Base-by-base conservation (phyloP, 768 basidiomycete species). In the Boletus subcaerulescens region DNA sequence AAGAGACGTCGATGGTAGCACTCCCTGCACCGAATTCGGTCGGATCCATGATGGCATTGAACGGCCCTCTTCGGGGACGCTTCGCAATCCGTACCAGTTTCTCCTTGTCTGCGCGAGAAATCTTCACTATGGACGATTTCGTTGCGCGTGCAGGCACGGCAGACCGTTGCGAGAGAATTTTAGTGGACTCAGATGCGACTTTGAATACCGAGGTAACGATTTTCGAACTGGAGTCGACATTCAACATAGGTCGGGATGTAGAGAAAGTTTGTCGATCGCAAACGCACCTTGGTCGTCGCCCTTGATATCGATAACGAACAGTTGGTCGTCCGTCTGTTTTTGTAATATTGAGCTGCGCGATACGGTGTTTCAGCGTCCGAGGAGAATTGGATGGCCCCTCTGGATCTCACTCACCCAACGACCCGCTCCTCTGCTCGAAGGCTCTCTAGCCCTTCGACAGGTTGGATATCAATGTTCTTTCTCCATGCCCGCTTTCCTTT, bases 401-500 rank as follows among this genome's bases (percentile, higher is more conserved):
- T 0, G 17, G 4, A 33, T 41, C 24, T 42, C 15, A 70, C 83
- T 57, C 64, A 93, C 91, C 93, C 93, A 57, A 80, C 81, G 5
- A 85, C 79, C 51, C 90, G 76, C 67, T 95, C 93, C 67, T 95
- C 91, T n/a, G 80, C 81, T 50, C 93, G 76, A 56, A 90, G 74
- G 53, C 76, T 80, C 69, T 95, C 93, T 58, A 95, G 65, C 3
- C 83, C 85, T 45, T 77, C 93, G 18, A 94, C 85, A 47, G 84
- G 85, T 24, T 83, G 81, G 47, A 96, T 80, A 67, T 96, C 85
- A 49, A 96, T 86, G 70, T 97, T 91, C 75, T 97, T 96, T 67
- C 94, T 74, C 94, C 94, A 96, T 45, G 93, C 84, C 52, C 82
- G 84, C 70, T 96, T 96, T n/a, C 93, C 91, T 70, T 93, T 96